Evolutionary conservation across 1,284 basidiomycete genomes (phyloP).

Genomic region (Moesziomyces aphidis): DNA sequence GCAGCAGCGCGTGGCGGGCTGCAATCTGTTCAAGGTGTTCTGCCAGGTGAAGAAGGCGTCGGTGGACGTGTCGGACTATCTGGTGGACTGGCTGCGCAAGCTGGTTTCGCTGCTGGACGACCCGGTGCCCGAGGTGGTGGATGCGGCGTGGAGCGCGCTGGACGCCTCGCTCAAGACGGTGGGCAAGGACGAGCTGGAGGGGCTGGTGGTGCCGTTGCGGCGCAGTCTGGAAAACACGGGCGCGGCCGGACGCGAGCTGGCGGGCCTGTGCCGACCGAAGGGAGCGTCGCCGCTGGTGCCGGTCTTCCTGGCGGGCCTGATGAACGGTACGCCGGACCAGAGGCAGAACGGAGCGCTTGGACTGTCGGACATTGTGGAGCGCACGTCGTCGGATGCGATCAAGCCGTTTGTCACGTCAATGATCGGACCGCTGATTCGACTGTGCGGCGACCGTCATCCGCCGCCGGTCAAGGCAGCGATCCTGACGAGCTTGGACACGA

Average conservation of each 20-base stretch:
- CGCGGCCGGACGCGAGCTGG: slow-evolving; percentile 80
- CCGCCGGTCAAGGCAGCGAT: slow-evolving; percentile 66
- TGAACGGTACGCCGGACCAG: slow-evolving; percentile 72
- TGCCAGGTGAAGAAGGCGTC: slow-evolving; percentile 55
- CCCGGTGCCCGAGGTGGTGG: slow-evolving; percentile 78
- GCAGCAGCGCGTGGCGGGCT: slow-evolving; percentile 53
- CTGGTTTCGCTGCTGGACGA: slow-evolving; percentile 89
- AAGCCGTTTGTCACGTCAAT: slow-evolving; percentile 97
- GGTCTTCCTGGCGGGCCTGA: slow-evolving; percentile 84
- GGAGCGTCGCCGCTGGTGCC: slow-evolving; percentile 89
- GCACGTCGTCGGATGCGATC: slow-evolving; percentile 87
- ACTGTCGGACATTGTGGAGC: slow-evolving; percentile 91
- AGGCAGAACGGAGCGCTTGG: slow-evolving; percentile 91
- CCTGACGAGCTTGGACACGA: slow-evolving; percentile 59
- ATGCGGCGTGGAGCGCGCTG: slow-evolving; percentile 83
- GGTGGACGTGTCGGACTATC: slow-evolving; percentile 72
- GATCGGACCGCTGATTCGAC: slow-evolving; percentile 88
- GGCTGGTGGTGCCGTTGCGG: slow-evolving; percentile 75
- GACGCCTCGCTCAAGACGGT: slow-evolving; percentile 90
- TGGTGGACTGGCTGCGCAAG: slow-evolving; percentile 94
- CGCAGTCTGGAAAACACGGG: slow-evolving; percentile 89
- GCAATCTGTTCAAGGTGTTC: slow-evolving; percentile 59
- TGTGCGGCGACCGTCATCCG: slow-evolving; percentile 66
- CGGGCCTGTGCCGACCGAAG: slow-evolving; percentile 89
- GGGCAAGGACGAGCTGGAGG: slow-evolving; percentile 91